Conservation (phyloP, 176 grass and related monocot genomes). For the Ensete ventricosum region DNA sequence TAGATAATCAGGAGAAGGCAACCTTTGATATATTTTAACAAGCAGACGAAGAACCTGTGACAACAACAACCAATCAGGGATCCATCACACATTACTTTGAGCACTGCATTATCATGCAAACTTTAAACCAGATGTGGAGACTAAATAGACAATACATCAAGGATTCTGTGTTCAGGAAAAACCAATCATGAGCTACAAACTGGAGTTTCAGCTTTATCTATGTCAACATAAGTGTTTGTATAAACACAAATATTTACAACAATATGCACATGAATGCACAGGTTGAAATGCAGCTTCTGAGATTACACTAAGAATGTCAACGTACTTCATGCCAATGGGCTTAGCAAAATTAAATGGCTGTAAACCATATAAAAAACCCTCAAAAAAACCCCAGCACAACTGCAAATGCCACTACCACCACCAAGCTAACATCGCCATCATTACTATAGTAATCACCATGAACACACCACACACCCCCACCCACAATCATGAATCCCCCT, state of each 20-base stretch:
- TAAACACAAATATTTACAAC: no score
- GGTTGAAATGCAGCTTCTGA: background rate
- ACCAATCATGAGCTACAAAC: background rate
- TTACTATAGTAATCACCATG: no score
- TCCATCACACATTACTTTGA: background rate
- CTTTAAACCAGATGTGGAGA: background rate
- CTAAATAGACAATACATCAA: background rate
- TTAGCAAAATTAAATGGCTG: background rate
- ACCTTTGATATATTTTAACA: conserved; percentile 84
- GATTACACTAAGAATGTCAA: background rate
- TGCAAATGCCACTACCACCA: no score
- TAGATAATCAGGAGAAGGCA: conserved; percentile 74
- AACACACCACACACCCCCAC: no score
- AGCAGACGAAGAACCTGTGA: conserved; percentile 77
- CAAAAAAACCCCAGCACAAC: no score
- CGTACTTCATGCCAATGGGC: background rate
- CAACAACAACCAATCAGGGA: conserved; percentile 4
- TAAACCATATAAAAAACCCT: no score
- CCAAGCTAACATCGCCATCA: no score
- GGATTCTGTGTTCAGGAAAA: background rate
- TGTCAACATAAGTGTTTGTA: background rate
- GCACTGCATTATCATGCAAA: background rate
- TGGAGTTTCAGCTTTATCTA: background rate
- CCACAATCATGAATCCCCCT: no score
- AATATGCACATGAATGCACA: background rate